A percentile compares a stretch with the other conserved stretches of the same genome.
Evolutionary conservation across 345 rosid species (phyloP).

Genomic region (Salix arbutifolia): DNA sequence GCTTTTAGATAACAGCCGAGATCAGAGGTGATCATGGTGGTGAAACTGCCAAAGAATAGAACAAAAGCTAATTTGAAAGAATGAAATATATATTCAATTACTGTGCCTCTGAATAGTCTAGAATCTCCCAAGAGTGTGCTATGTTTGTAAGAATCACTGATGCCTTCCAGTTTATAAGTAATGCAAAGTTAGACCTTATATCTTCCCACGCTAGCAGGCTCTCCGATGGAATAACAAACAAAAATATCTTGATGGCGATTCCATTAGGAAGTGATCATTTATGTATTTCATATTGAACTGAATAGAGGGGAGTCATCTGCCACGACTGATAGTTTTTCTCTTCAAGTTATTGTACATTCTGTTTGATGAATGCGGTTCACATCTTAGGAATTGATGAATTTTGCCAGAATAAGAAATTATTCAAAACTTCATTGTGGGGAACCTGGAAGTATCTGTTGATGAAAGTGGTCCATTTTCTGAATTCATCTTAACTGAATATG

Average conservation of each 20-base stretch:
- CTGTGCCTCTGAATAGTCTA: background rate
- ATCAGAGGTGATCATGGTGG: constrained; percentile 9
- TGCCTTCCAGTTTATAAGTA: background rate
- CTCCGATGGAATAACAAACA: background rate
- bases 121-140: background rate
- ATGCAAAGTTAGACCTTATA: background rate
- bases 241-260: background rate
- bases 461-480: background rate
- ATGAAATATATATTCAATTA: background rate
- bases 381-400: background rate
- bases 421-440: background rate
- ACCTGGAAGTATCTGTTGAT: background rate
- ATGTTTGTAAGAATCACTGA: background rate
- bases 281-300: background rate
- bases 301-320: background rate
- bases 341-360: background rate
- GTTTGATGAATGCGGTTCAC: background rate
- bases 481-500: background rate
- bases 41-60: constrained; percentile 13
- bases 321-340: background rate
- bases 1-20: background rate
- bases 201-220: background rate
- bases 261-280: constrained; percentile 1
- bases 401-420: background rate
- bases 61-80: constrained; percentile 1